Base-by-base conservation (phyloP, 208 protist genomes). In the Crithidia acanthocephali region DNA sequence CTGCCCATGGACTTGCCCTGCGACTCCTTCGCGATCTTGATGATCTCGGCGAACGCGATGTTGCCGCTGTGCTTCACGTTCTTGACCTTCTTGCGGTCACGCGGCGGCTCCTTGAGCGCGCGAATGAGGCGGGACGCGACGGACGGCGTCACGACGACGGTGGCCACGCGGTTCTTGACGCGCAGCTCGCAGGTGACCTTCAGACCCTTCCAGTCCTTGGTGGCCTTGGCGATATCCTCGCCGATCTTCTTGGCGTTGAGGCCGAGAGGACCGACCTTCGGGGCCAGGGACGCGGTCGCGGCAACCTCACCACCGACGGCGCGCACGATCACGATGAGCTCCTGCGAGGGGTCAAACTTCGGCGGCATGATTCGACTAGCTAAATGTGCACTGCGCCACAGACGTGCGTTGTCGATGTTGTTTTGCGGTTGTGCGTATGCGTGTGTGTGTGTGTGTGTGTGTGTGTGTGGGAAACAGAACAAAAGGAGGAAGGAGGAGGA, bases 11-110 rank as follows among this genome's bases (percentile, higher is more conserved):
- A 99, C 68, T 97, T 97, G 32, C 72, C 47, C 70, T 97, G 86
- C 84, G 99, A 97, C 76, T 93, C 89, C 76, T 96, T 93, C 48
- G 98, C 98, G 79, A 99, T 99, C 64, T 98, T 96, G 68, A 99
- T 81, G 81, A 99, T 89, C 76, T 99, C 97, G 42, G 99, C 91
- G 57, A 99, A 91, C 42, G 97, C 63, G 74, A 99, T 93, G 92
- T 99, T 98, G 83, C 99, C 99, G 74, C 90, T 84, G 94, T 99
- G 99, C 84, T 99, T 99, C 81, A 99, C 94, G 92, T 99, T 99
- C 97, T 99, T 99, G 50, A 98, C 98, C 95, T 99, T 99, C 97
- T 99, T 99, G 89, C 98, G 95, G 85, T 99, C 98, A 80, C 98
- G 96, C 67, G 90, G 84, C 55, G 99, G 98, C 94, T 99, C 99